A percentile compares a stretch with the other conserved stretches of the same genome.
Conservation (phyloP, 495 filamentous ascomycete species). For the Penicillium flavigenum region DNA sequence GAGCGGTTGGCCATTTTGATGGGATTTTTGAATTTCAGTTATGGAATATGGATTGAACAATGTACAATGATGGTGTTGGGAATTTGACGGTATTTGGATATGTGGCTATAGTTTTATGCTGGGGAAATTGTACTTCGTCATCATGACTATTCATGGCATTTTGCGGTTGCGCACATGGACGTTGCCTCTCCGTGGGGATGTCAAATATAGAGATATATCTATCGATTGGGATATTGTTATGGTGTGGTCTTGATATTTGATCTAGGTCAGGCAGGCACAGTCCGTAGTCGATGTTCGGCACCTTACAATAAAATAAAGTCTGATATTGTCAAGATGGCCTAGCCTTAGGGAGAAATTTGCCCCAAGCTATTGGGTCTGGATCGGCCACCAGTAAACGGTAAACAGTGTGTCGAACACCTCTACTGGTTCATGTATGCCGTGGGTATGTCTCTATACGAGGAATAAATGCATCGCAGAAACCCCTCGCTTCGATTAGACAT, state of each 20-base stretch:
- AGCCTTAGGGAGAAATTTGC: not conserved
- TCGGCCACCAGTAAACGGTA: not conserved
- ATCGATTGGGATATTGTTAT: not conserved
- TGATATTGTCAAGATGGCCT: not conserved
- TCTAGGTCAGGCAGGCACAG: not conserved
- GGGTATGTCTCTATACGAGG: not conserved
- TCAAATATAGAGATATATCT: not conserved
- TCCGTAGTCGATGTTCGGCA: not conserved
- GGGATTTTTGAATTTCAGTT: not conserved
- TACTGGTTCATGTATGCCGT: not conserved
- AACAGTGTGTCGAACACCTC: not conserved
- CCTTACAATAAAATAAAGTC: not conserved
- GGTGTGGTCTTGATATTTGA: not conserved
- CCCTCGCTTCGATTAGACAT: not conserved
- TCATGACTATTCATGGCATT: constrained; percentile 12
- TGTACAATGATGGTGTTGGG: not conserved
- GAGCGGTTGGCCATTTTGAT: not conserved
- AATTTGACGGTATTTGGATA: not conserved
- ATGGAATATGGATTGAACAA: not conserved
- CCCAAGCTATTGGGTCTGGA: not conserved
- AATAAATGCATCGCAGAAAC: not conserved
- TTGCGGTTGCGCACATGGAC: not conserved
- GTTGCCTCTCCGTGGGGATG: not conserved
- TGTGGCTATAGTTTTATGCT: constrained; percentile 3
- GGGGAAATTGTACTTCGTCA: not conserved